Evolutionary conservation across 495 filamentous ascomycete species (phyloP).

Genomic region (Penicillium herquei): DNA sequence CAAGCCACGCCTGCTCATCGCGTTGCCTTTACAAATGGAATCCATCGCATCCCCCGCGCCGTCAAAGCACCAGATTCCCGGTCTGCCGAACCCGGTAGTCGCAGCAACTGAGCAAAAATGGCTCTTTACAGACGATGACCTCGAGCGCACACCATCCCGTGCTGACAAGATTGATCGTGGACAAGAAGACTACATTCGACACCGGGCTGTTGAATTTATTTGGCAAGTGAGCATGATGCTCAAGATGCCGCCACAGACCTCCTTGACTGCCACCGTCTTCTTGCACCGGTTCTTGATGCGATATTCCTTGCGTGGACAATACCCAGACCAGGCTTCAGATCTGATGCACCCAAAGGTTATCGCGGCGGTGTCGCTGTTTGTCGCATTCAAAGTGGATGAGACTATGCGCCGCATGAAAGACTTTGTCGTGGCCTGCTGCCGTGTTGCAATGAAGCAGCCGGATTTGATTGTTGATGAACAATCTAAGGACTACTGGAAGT

Average conservation of each 20-base stretch:
- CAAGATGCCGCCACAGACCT: slow-evolving; percentile 85
- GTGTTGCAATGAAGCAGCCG: slow-evolving; percentile 90
- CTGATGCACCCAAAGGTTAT: slow-evolving; percentile 82
- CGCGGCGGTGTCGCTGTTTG: slow-evolving; percentile 84
- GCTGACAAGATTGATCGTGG: slow-evolving; percentile 74
- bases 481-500: slow-evolving; percentile 94
- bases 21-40: slow-evolving; percentile 26
- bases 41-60: slow-evolving; percentile 24
- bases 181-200: slow-evolving; percentile 72
- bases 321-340: slow-evolving; percentile 40
- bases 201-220: slow-evolving; percentile 95
- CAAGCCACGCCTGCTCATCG: not conserved
- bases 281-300: slow-evolving; percentile 96
- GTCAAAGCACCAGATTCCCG: slow-evolving; percentile 46
- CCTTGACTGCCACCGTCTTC: slow-evolving; percentile 89
- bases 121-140: slow-evolving; percentile 83
- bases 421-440: slow-evolving; percentile 85
- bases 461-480: slow-evolving; percentile 88
- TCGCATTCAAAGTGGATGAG: slow-evolving; percentile 96
- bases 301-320: slow-evolving; percentile 56
- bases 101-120: slow-evolving; percentile 68
- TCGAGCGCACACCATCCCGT: slow-evolving; percentile 77
- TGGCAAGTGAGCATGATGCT: slow-evolving; percentile 89
- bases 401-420: slow-evolving; percentile 92
- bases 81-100: slow-evolving; percentile 48